Evolutionary conservation across 73 alveolate species (phyloP).

Genomic region (Paramecium bursaria): DNA sequence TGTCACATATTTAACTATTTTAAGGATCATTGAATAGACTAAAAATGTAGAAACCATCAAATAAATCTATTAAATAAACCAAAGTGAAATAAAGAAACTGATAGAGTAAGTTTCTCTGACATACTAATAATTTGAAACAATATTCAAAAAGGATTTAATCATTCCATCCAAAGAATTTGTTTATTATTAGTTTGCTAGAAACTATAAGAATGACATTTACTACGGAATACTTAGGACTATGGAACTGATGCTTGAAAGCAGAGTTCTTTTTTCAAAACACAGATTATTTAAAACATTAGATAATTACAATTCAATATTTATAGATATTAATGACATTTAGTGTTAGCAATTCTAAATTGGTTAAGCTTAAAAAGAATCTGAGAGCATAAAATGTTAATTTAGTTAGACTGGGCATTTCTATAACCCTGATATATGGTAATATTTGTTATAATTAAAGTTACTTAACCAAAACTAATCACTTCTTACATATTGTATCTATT

Average conservation of each 20-base stretch:
- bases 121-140: no score
- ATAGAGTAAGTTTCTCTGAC: no score
- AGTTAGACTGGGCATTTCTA: slow-evolving; percentile 56
- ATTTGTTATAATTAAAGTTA: background rate
- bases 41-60: no score
- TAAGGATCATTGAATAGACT: no score
- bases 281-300: background rate
- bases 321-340: background rate
- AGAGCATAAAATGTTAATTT: background rate
- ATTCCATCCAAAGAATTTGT: no score
- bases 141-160: no score
- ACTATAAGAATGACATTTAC: no score
- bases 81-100: no score
- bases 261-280: background rate
- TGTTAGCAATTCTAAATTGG: background rate
- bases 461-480: background rate
- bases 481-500: slow-evolving; percentile 28
- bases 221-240: no score
- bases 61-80: no score
- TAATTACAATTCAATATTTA: background rate
- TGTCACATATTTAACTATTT: no score
- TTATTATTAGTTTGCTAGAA: no score
- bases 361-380: background rate
- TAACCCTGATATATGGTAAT: slow-evolving; percentile 21
- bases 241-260: background rate